A percentile compares a stretch with the other conserved stretches of the same genome.
phyloP scores from a whole-genome alignment of 2,329 filamentous ascomycete genomes.

The Penicillium sp. region DNA sequence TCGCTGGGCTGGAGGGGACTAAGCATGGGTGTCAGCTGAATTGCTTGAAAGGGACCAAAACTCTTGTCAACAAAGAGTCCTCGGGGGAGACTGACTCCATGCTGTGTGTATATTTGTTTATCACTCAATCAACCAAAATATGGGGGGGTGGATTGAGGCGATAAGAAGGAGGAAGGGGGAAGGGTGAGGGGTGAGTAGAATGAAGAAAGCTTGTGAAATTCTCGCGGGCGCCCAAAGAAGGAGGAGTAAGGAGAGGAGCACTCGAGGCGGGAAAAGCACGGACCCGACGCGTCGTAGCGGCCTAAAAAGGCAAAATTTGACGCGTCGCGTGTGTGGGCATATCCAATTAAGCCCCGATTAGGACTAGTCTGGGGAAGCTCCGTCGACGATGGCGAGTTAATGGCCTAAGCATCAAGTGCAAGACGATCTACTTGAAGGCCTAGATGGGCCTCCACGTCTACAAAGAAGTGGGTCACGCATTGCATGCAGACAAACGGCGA shows the following conservation, averaged over 20 bases:
- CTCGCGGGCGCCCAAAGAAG: conserved; percentile 6
- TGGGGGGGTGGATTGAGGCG: background rate
- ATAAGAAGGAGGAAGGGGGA: background rate
- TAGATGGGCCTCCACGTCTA: too few species aligned
- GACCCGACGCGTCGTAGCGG: conserved; percentile 4
- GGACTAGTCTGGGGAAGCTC: background rate
- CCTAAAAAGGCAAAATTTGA: conserved; percentile 2
- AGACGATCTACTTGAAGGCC: too few species aligned
- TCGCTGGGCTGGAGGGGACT: conserved; percentile 69
- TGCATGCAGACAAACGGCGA: too few species aligned
- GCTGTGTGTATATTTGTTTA: conserved; percentile 18
- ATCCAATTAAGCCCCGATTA: conserved; percentile 25
- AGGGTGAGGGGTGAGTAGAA: background rate
- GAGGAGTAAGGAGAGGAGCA: conserved; percentile 15
- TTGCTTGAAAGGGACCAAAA: background rate
- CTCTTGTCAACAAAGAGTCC: background rate
- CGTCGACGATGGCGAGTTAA: too few species aligned
- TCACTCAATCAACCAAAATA: conserved; percentile 5
- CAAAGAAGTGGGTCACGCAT: too few species aligned
- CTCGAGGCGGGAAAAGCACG: conserved; percentile 6
- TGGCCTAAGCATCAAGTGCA: too few species aligned
- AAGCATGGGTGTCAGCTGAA: conserved; percentile 8
- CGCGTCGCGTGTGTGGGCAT: conserved; percentile 17
- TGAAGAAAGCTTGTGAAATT: conserved; percentile 2
- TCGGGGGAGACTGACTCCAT: conserved; percentile 24